phyloP scores from a whole-genome alignment of 1,284 basidiomycete species.

The Marasmius oreades region DNA sequence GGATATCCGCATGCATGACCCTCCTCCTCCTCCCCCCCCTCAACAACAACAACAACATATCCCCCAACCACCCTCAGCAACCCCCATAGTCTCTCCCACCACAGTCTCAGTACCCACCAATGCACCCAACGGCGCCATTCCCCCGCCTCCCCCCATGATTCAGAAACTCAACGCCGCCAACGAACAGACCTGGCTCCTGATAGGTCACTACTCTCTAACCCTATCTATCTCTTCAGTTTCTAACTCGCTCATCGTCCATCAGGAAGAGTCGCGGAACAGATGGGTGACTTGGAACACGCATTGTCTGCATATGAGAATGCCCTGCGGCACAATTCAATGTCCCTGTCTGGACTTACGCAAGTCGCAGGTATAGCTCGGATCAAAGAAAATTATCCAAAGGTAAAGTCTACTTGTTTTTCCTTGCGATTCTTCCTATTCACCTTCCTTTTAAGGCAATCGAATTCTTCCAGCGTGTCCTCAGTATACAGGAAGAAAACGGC shows the following conservation, averaged over 20 bases:
- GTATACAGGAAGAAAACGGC: constrained; percentile 88
- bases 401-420: constrained; percentile 32
- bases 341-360: constrained; percentile 83
- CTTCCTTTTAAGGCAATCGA: constrained; percentile 77
- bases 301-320: constrained; percentile 89
- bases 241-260: constrained; percentile 21
- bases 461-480: constrained; percentile 89
- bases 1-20: constrained; percentile 63
- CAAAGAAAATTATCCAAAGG: constrained; percentile 85
- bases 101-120: constrained; percentile 41
- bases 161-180: constrained; percentile 81
- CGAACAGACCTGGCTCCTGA: constrained; percentile 90
- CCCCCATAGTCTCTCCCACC: constrained; percentile 35
- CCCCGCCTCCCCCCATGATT: constrained; percentile 40
- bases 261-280: constrained; percentile 90
- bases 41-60: no score
- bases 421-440: constrained; percentile 21
- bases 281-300: constrained; percentile 88
- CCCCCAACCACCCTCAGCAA: constrained; percentile 34
- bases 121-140: constrained; percentile 23
- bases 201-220: constrained; percentile 51
- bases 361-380: constrained; percentile 89
- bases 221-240: not conserved
- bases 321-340: constrained; percentile 87
- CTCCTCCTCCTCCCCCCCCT: constrained; percentile 25